phyloP scores from a whole-genome alignment of 768 basidiomycete genomes.

The Serpula lacrymans region DNA sequence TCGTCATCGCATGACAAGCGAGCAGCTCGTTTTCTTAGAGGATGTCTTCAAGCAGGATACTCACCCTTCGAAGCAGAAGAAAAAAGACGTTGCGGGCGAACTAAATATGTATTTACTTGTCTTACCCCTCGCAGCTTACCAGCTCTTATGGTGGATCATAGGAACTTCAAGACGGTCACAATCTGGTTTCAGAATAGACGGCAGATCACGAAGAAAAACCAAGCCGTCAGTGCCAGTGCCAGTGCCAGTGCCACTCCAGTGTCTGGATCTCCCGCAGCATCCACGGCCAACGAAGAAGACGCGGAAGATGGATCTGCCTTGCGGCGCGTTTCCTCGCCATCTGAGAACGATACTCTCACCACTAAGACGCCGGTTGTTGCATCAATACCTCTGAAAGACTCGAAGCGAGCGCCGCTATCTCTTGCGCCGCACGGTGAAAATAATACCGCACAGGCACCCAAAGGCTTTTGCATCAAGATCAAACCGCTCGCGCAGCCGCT shows the following conservation, averaged over 20 bases:
- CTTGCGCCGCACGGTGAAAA: too few relatives aligned
- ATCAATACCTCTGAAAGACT: slow-evolving; percentile 16
- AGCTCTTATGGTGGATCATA: slow-evolving; percentile 9
- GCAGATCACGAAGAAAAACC: slow-evolving; percentile 43
- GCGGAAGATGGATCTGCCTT: slow-evolving; percentile 21
- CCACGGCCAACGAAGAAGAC: too few relatives aligned
- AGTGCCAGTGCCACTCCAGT: too few relatives aligned
- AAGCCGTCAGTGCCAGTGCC: slow-evolving; percentile 13
- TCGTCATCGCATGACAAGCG: slow-evolving; percentile 35
- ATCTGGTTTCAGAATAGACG: slow-evolving; percentile 86
- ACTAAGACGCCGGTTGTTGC: too few relatives aligned
- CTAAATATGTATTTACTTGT: slow-evolving; percentile 22
- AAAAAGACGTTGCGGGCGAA: slow-evolving; percentile 24
- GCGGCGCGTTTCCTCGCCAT: slow-evolving; percentile 27
- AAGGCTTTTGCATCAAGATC: slow-evolving; percentile 11
- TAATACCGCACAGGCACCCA: too few relatives aligned
- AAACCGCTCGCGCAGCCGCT: slow-evolving; percentile 18
- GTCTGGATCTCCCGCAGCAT: too few relatives aligned
- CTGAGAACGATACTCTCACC: slow-evolving; percentile 19
- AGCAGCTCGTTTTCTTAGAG: slow-evolving; percentile 25
- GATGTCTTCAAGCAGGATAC: slow-evolving; percentile 23
- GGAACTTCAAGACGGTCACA: slow-evolving; percentile 48
- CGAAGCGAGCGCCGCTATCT: background rate
- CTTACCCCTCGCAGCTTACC: background rate
- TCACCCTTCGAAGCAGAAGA: slow-evolving; percentile 27